phyloP scores from a whole-genome alignment of 148 eudicot genomes.

The Chenopodium suecicum region DNA sequence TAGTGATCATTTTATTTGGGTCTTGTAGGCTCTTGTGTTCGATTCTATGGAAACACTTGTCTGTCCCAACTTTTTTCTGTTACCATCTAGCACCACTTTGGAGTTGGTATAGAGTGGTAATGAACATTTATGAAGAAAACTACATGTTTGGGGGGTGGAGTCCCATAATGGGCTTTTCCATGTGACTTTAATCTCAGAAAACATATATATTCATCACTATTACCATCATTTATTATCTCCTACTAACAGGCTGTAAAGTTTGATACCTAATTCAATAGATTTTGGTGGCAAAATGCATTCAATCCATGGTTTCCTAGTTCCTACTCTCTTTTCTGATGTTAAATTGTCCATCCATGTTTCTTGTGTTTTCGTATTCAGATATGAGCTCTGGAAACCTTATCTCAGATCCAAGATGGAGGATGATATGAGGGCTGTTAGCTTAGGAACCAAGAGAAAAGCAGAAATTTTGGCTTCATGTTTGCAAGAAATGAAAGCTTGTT shows the following conservation, averaged over 20 bases:
- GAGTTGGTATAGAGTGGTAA: too few relatives aligned
- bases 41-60: too few relatives aligned
- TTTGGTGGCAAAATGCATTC: neutral
- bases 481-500: conserved; percentile 85
- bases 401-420: conserved; percentile 91
- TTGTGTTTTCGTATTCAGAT: conserved; percentile 38
- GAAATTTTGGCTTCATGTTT: conserved; percentile 77
- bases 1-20: too few relatives aligned
- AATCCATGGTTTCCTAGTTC: neutral
- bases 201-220: neutral
- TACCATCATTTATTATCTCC: too few relatives aligned
- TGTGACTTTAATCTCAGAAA: neutral
- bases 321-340: neutral
- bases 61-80: too few relatives aligned
- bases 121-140: too few relatives aligned
- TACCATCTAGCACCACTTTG: too few relatives aligned
- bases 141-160: too few relatives aligned
- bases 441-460: conserved; percentile 64
- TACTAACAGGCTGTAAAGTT: neutral
- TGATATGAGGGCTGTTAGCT: conserved; percentile 92
- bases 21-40: too few relatives aligned
- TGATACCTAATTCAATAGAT: neutral
- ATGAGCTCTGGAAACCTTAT: conserved; percentile 96
- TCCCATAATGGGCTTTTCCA: too few relatives aligned
- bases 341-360: neutral